phyloP scores from a whole-genome alignment of 805 yeast genomes.

The Metschnikowia reukaufii region DNA sequence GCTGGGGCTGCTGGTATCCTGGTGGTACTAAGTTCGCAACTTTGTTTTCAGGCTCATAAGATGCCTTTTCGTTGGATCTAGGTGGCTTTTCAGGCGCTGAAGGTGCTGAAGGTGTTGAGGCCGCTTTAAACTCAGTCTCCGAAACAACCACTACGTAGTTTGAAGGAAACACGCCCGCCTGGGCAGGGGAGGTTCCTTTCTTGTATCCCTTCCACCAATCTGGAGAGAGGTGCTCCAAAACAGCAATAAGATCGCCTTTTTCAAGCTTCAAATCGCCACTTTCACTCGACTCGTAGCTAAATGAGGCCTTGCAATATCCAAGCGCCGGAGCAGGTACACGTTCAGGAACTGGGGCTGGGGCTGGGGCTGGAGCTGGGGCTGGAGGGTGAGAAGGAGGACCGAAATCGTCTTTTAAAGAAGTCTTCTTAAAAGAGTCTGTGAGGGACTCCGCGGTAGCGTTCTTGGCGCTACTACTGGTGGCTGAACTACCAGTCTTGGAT shows the following conservation, averaged over 20 bases:
- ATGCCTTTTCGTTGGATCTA: conserved; percentile 8
- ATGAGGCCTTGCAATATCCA: conserved; percentile 61
- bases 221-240: conserved; percentile 69
- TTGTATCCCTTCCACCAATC: conserved; percentile 90
- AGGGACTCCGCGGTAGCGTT: conserved; percentile 1
- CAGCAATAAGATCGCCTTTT: conserved; percentile 67
- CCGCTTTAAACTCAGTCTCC: conserved; percentile 30
- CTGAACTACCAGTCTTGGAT: neutral
- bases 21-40: conserved; percentile 7
- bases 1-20: conserved; percentile 20
- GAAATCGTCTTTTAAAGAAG: conserved; percentile 17
- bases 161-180: conserved; percentile 84
- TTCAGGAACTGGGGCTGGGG: conserved; percentile 18
- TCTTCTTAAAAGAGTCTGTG: conserved; percentile 10
- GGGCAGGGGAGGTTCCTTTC: conserved; percentile 36
- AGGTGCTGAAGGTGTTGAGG: conserved; percentile 11
- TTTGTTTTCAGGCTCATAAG: conserved; percentile 1
- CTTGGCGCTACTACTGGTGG: too few species aligned
- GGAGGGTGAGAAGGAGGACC: conserved; percentile 22
- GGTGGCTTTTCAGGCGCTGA: conserved; percentile 20
- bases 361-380: conserved; percentile 11
- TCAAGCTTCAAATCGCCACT: conserved; percentile 66
- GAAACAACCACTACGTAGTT: conserved; percentile 64
- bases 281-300: conserved; percentile 73
- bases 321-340: conserved; percentile 21